Evolutionary conservation across 805 yeast genomes (phyloP).

Genomic region (Metschnikowia anglica): DNA sequence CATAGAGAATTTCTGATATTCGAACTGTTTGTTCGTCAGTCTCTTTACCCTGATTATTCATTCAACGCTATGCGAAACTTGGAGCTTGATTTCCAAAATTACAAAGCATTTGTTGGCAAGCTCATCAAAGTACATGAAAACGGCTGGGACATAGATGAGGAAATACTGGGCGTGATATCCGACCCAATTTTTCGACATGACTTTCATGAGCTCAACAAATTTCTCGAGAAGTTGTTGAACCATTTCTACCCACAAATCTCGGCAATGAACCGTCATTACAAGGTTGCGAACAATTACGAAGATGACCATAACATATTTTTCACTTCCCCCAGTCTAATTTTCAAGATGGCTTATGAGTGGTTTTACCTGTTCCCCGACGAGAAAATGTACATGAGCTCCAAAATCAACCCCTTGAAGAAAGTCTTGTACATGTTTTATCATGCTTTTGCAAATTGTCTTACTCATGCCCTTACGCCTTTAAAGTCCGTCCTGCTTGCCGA

Average conservation of each 20-base stretch:
- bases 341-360: constrained; percentile 38
- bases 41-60: constrained; percentile 35
- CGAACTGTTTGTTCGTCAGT: constrained; percentile 23
- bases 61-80: constrained; percentile 31
- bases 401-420: constrained; percentile 30
- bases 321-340: constrained; percentile 32
- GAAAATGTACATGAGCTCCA: constrained; percentile 28
- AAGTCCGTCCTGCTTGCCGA: constrained; percentile 37
- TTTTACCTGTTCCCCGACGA: constrained; percentile 36
- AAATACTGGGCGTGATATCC: constrained; percentile 7
- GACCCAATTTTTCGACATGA: constrained; percentile 21
- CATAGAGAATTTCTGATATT: constrained; percentile 21
- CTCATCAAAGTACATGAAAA: constrained; percentile 10
- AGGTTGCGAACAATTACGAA: constrained; percentile 13
- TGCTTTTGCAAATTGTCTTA: constrained; percentile 36
- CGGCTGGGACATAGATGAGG: constrained; percentile 9
- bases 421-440: constrained; percentile 35
- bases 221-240: constrained; percentile 28
- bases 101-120: constrained; percentile 25
- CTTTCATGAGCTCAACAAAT: constrained; percentile 30
- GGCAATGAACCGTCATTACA: constrained; percentile 29
- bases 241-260: constrained; percentile 28
- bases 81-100: constrained; percentile 25
- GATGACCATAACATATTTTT: constrained; percentile 24
- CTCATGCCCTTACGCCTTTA: constrained; percentile 35